A percentile compares a stretch with the other conserved stretches of the same genome.
These are phyloP conservation scores for Trypanosoma vivax DNA, from an alignment of 208 protist genomes.

Conservation along the genomic window DNA sequence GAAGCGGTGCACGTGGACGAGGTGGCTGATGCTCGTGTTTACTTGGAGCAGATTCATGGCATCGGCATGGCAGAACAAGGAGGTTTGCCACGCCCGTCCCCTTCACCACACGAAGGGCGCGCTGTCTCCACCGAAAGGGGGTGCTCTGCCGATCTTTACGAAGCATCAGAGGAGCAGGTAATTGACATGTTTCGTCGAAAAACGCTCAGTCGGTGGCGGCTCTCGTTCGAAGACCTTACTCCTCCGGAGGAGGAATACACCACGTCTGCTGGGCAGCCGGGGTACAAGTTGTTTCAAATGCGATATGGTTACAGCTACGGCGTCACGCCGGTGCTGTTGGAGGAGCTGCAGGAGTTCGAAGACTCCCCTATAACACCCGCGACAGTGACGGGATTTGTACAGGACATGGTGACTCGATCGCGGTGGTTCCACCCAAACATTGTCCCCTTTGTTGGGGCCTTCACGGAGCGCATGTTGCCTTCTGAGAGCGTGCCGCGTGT, in stretches of 20 bases:
- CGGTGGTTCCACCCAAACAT: conserved; percentile 64
- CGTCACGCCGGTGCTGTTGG: conserved; percentile 19
- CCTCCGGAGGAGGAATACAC: not conserved
- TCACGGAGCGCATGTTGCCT: conserved; percentile 44
- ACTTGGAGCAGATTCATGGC: not conserved
- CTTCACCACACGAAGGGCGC: not conserved
- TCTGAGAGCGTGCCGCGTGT: not conserved
- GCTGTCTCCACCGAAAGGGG: not conserved
- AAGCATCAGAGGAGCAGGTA: conserved; percentile 14
- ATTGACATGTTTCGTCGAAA: conserved; percentile 31
- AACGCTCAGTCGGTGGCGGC: conserved; percentile 36
- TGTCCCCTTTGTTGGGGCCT: conserved; percentile 46
- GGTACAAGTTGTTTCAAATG: conserved; percentile 9
- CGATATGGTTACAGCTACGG: conserved; percentile 18
- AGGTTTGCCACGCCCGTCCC: too few species aligned
- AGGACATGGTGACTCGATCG: conserved; percentile 40
- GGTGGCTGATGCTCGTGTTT: conserved; percentile 15
- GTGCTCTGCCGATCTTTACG: not conserved
- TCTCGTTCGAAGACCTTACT: conserved; percentile 35
- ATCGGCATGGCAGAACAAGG: too few species aligned
- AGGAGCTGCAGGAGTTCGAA: conserved; percentile 14
- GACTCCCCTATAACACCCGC: conserved; percentile 7
- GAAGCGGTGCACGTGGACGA: conserved; percentile 35
- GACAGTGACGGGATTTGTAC: conserved; percentile 41
- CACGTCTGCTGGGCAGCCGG: not conserved